phyloP scores from a whole-genome alignment of 2,329 filamentous ascomycete species.

The Fusarium pseudocircinatum region DNA sequence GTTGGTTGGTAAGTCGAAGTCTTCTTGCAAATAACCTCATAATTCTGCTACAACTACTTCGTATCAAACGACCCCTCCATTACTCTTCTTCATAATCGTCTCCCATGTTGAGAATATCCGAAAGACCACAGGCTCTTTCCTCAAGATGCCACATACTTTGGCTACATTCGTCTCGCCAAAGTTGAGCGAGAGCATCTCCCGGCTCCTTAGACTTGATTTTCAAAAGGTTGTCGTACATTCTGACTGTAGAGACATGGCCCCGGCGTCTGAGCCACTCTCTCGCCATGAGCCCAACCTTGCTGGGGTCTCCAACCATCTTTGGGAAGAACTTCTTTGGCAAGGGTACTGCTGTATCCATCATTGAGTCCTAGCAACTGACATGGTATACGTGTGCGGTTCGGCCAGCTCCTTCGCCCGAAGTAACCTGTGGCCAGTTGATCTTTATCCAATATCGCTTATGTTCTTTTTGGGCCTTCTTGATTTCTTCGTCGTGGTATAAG shows the following conservation, averaged over 20 bases:
- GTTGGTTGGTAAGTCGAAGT: neutral
- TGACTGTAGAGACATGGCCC: neutral
- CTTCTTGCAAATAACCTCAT: neutral
- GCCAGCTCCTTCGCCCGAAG: neutral
- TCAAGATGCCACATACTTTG: accelerated
- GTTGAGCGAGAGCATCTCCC: no score
- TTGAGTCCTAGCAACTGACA: neutral
- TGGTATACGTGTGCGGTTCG: neutral
- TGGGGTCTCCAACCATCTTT: neutral
- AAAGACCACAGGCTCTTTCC: neutral
- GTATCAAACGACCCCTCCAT: neutral
- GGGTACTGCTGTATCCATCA: neutral
- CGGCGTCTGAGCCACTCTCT: neutral
- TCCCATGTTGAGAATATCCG: neutral
- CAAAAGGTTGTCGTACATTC: accelerated
- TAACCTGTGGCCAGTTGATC: neutral
- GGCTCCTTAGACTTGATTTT: neutral
- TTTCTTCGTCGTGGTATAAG: no score
- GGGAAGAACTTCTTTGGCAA: neutral
- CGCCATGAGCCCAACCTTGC: neutral
- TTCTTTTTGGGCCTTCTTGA: accelerated
- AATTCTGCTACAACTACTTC: neutral
- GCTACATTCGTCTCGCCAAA: neutral
- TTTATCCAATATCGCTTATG: neutral
- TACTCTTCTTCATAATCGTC: neutral